A percentile compares a stretch with the other conserved stretches of the same genome.
Conservation (phyloP, 768 basidiomycete species). For the Amanita muscaria region DNA sequence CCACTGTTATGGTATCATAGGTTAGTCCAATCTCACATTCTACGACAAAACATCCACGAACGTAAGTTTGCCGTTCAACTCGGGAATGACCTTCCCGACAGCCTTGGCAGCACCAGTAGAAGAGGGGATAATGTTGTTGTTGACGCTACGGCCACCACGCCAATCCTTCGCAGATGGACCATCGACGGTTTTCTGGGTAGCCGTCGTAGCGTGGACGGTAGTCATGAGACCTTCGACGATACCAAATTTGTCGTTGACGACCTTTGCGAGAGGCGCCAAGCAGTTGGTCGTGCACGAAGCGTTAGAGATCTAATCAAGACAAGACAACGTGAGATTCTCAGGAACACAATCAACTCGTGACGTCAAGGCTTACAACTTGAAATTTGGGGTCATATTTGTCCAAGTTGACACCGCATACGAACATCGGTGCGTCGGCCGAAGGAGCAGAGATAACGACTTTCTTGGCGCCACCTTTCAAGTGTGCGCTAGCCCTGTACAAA, state of each 20-base stretch:
- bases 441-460: conserved; percentile 98
- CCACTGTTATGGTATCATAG: conserved; percentile 35
- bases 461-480: conserved; percentile 95
- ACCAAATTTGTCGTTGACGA: conserved; percentile 87
- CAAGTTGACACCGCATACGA: conserved; percentile 87
- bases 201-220: conserved; percentile 88
- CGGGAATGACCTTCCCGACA: conserved; percentile 89
- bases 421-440: conserved; percentile 89
- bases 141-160: conserved; percentile 86
- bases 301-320: conserved; percentile 73
- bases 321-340: not conserved
- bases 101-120: conserved; percentile 96
- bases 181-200: conserved; percentile 84
- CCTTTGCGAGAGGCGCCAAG: conserved; percentile 89
- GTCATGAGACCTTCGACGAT: conserved; percentile 93
- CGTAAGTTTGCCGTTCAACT: conserved; percentile 90
- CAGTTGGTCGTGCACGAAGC: conserved; percentile 99
- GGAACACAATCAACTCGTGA: not conserved
- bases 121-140: conserved; percentile 94
- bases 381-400: conserved; percentile 81
- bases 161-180: conserved; percentile 88
- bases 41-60: conserved; percentile 24
- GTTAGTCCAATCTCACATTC: not conserved
- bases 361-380: conserved; percentile 49
- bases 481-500: conserved; percentile 55